These are phyloP conservation scores for Pseudotsuga menziesii DNA, from an alignment of 75 land plant species.

Conservation along the genomic window DNA sequence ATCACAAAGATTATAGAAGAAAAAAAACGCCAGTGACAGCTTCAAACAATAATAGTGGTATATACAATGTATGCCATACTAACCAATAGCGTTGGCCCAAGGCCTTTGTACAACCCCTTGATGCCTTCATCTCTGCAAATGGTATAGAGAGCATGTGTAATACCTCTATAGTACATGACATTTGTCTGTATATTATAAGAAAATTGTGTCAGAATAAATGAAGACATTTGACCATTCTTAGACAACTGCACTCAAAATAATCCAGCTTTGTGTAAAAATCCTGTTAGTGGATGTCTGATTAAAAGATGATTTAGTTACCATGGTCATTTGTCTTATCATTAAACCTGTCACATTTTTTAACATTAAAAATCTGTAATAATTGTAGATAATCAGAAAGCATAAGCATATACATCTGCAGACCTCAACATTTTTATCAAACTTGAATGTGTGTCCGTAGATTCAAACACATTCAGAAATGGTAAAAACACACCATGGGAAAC, in stretches of 20 bases:
- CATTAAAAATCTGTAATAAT: background rate
- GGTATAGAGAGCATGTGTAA: constrained; percentile 68
- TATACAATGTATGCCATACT: constrained; percentile 3
- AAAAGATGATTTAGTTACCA: background rate
- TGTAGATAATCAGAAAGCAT: background rate
- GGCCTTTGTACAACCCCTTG: constrained; percentile 81
- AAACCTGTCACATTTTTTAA: background rate
- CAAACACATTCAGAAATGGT: background rate
- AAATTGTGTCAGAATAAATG: no score
- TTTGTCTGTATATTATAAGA: constrained; percentile 55
- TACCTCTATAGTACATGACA: constrained; percentile 80
- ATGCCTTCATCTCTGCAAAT: constrained; percentile 81
- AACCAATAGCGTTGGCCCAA: constrained; percentile 88
- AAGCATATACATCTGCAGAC: background rate
- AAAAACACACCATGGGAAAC: background rate
- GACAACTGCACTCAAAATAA: no score
- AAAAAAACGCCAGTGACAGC: background rate
- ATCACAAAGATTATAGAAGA: no score
- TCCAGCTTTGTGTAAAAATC: no score
- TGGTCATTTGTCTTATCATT: background rate
- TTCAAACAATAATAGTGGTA: background rate
- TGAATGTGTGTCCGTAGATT: background rate
- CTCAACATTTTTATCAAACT: background rate
- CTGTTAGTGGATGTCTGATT: background rate
- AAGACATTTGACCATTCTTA: no score